Base-by-base conservation (phyloP, 2,329 filamentous ascomycete species). In the Penicillium digitatum region DNA sequence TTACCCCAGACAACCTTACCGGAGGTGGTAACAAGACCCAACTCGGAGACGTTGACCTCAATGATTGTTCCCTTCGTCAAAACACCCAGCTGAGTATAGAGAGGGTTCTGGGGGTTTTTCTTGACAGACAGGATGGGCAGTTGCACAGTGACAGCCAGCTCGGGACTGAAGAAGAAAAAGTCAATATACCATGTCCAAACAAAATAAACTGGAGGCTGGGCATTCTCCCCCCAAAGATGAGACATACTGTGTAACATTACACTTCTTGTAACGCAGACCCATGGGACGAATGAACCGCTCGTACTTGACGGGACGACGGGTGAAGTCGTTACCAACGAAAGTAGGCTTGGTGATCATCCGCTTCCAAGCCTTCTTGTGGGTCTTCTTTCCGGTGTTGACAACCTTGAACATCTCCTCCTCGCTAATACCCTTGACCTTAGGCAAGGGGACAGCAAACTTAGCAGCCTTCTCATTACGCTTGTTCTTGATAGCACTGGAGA, bases 341-440 rank as follows among this genome's bases (percentile, higher is more conserved):
- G 90, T 91, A 10, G 88, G 87, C 76, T 91, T 89, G 16, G 86
- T 91, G 57, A 90, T 86, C 81, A 82, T 79, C 38, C 79, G 66
- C 72, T 84, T 83, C 78, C 79, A 82, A 37, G 81, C 81, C 81
- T 94, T 95, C 83, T 95, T 91, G 54, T 86, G 81, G 2, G 87
- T 90, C 82, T 96, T 96, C 84, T 95, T 95, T 67, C 94, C 93
- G 31, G 93, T 97, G 79, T 91, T 91, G 69, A 97, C 86, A 14
- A 96, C 92, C 77, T 90, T 93, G 81, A 97, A 97, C 88, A 96
- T 93, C 79, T 96, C 93, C 81, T 95, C 90, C 79, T 97, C 93
- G 63, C 84, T 86, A 66, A 97, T 96, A 61, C 90, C 93, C 68
- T 89, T 85, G 42, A 97, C 94, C 78, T 96, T 96, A 34, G 94